These are phyloP conservation scores for Entrophospora sp. DNA, from an alignment of 192 early-diverging fungal species.

Conservation along the genomic window DNA sequence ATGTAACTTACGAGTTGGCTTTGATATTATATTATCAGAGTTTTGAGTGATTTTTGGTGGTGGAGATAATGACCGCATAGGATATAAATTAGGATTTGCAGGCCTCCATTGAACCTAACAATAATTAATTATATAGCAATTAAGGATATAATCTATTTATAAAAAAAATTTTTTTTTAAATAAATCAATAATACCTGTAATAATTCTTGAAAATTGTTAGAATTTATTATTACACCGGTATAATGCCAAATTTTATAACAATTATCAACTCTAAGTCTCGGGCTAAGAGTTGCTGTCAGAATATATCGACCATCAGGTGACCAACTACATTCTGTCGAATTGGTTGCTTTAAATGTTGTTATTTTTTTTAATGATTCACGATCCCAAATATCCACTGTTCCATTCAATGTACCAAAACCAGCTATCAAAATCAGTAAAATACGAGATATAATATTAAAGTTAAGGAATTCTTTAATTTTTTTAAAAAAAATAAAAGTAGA, in stretches of 20 bases:
- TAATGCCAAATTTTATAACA: constrained; percentile 97
- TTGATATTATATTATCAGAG: constrained; percentile 35
- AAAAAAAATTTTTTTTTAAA: constrained; percentile 10
- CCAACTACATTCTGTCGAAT: constrained; percentile 85
- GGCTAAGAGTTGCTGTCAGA: constrained; percentile 87
- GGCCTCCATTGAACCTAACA: constrained; percentile 54
- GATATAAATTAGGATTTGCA: constrained; percentile 51
- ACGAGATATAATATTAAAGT: background rate
- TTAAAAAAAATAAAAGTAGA: too few relatives aligned
- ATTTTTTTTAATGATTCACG: constrained; percentile 78
- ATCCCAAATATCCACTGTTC: constrained; percentile 93
- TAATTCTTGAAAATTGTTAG: constrained; percentile 74
- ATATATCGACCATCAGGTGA: constrained; percentile 87
- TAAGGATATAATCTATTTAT: background rate
- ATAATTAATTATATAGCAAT: background rate
- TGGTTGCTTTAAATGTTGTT: constrained; percentile 67
- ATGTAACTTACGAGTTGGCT: constrained; percentile 27
- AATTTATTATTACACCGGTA: constrained; percentile 72
- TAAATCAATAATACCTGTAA: too few relatives aligned
- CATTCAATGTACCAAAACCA: constrained; percentile 94
- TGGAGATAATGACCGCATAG: constrained; percentile 75
- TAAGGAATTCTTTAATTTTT: too few relatives aligned
- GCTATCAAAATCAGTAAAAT: constrained; percentile 64
- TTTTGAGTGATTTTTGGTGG: constrained; percentile 49
- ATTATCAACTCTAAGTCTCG: constrained; percentile 94